Evolutionary conservation across 768 basidiomycete species (phyloP), one percentile per base, ranked within the genome.

Genomic region (Daedaleopsis sinensis): DNA sequence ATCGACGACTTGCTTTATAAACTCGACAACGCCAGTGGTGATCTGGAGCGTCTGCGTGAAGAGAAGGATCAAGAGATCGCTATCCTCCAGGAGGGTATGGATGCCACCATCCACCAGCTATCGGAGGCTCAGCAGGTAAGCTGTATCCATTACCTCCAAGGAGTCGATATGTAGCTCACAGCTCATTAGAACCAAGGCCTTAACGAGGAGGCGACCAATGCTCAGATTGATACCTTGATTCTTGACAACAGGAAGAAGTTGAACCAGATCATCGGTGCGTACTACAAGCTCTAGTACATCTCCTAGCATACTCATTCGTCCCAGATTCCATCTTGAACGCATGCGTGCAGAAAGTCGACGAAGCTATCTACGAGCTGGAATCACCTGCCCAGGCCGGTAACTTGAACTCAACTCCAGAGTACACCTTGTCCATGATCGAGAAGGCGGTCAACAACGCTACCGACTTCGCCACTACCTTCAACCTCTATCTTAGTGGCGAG

Each of bases 21-120:
- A 75, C 76, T 98, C 66, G 86, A 97, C 70, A 81, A 83, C 59
- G 84, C 91, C 54, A 75, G 81, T 24, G 83, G 78, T 42, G 94
- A 98, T 67, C 66, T 95, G 61, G 94, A 96, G 65, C 87, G 84
- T 32, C 72, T 94, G 6, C 82, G 91, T 37, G 95, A 98, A 15
- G 97, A 99, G 78, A 98, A 98, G 78, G 97, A 98, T 71, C 89
- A 96, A 72, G 97, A 99, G 74, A 92, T 98, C 52, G 81, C 90
- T 72, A 96, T 98, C 71, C 82, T 98, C 66, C 94, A 98, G 72
- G 96, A 95, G 74, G 91, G 94, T 39, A 89, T 98, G 89, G 96
- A 98, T 69, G 85, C 82, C 61, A 96, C 95, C 21, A 87, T 98
- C 49, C 86, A 93, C 61, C 88, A 94, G 67, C 79, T 98, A 44